Base-by-base conservation (phyloP, 345 rosid species). In the Bruguiera sexangula region DNA sequence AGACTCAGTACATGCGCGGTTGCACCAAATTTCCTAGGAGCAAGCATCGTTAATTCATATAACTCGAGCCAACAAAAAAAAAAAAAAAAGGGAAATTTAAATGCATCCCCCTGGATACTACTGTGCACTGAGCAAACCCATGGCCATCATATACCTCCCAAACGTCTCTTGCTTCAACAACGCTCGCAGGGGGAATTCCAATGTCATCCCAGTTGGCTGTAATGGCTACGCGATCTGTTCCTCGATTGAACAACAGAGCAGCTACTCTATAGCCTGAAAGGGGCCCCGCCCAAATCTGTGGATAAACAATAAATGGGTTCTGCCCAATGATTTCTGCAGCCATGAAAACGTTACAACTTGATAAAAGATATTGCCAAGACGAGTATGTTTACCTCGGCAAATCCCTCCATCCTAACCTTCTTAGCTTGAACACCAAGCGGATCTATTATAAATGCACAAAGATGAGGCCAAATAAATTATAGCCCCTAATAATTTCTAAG, bases 341-440 rank as follows among this genome's bases (percentile, higher is more conserved):
- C 8, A 37, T 26, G 13, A 15, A 15, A 18, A 69, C 19, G 0
- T 43, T 15, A 13, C 4, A 43, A 51, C 6, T 16, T 52, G 24
- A 32, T 52, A 4, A 48, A 29, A 39, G n/a, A 60, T 52, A 27
- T 31, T 32, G 26, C 16, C 27, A 2, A 10, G 66, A 39, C 18
- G 30, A 30, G 7, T 39, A 58, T 60, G 26, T 27, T 26, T 75
- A 80, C 83, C 88, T 78, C 81, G 18, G 56, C 64, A 37, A 74
- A 81, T 53, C 86, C 88, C 69, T 74, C 71, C 69, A 56, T 71
- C 67, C 88, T 77, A 52, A 82, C 85, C 77, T 85, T 85, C 73
- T 76, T 82, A 24, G 88, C 86, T 69, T 85, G 86, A 62, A 78
- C 76, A 30, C 88, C 83, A 18, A 76, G 76, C 6, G 72, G 73